Evolutionary conservation across 192 early-diverging fungal species (phyloP).

Genomic region (Umbelopsis ramanniana): DNA sequence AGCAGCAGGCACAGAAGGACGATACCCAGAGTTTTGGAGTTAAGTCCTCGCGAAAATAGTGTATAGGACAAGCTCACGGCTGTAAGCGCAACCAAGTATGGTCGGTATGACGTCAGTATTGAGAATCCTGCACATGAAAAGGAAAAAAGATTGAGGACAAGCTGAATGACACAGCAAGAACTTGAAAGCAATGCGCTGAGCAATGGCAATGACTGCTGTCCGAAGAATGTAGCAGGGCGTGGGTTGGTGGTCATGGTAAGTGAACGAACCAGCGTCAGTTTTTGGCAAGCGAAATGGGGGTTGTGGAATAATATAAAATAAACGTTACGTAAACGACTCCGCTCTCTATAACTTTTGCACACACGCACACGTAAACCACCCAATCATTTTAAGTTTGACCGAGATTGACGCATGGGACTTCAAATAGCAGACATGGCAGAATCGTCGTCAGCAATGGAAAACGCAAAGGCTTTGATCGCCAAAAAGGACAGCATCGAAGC

Average conservation of each 20-base stretch:
- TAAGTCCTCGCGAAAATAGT: constrained; percentile 33
- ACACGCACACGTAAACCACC: no score
- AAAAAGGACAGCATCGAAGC: constrained; percentile 52
- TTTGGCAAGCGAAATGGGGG: no score
- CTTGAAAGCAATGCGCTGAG: constrained; percentile 46
- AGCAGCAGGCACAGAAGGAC: constrained; percentile 39
- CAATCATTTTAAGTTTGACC: no score
- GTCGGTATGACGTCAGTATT: constrained; percentile 52
- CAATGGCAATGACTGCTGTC: constrained; percentile 25
- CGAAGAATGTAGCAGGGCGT: neutral
- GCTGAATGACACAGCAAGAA: constrained; percentile 58
- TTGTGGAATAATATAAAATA: no score
- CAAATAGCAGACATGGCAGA: neutral
- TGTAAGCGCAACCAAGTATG: constrained; percentile 42
- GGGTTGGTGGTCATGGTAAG: neutral
- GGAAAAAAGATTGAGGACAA: constrained; percentile 55
- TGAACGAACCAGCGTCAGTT: no score
- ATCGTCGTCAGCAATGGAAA: constrained; percentile 19
- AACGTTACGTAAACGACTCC: neutral
- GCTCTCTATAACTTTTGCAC: neutral
- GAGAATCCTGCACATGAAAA: constrained; percentile 61
- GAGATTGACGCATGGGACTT: neutral
- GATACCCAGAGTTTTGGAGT: constrained; percentile 20
- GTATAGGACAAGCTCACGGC: constrained; percentile 32
- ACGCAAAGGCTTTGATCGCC: constrained; percentile 50